phyloP scores from a whole-genome alignment of 73 alveolate genomes.

The Paramecium octaurelia region DNA sequence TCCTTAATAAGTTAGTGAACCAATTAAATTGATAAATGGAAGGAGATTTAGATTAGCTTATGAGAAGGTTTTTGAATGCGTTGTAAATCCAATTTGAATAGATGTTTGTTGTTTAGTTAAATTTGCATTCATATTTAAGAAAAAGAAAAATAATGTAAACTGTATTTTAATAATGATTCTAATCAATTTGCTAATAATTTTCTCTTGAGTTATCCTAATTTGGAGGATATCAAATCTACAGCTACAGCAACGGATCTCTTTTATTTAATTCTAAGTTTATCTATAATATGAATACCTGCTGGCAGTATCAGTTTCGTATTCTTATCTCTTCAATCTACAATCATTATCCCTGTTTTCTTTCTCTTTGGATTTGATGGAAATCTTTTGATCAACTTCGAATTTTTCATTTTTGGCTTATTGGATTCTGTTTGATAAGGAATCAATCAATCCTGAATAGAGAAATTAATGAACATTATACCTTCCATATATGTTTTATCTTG shows the following conservation, averaged over 20 bases:
- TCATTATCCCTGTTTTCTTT: slow-evolving; percentile 40
- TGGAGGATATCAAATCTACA: slow-evolving; percentile 36
- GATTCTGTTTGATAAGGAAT: neutral
- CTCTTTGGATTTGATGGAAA: neutral
- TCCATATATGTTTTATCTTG: slow-evolving; percentile 40
- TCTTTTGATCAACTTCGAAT: slow-evolving; percentile 40
- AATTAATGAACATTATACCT: neutral
- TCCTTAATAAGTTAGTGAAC: neutral
- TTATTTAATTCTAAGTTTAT: neutral
- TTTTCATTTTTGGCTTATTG: slow-evolving; percentile 15
- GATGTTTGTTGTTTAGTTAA: neutral
- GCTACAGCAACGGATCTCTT: slow-evolving; percentile 35
- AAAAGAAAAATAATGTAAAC: neutral
- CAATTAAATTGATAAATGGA: neutral
- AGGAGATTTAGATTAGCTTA: neutral
- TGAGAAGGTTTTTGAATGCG: neutral
- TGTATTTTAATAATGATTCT: neutral
- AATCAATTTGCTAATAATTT: neutral
- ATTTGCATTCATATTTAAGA: neutral
- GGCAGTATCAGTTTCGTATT: neutral
- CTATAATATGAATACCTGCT: neutral
- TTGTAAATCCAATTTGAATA: neutral
- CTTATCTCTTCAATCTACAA: slow-evolving; percentile 39
- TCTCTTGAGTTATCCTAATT: slow-evolving; percentile 43
- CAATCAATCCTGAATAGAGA: neutral